Evolutionary conservation across 2,329 filamentous ascomycete genomes (phyloP), one percentile per base, ranked within the genome.

Genomic region (Exophiala viscosa): DNA sequence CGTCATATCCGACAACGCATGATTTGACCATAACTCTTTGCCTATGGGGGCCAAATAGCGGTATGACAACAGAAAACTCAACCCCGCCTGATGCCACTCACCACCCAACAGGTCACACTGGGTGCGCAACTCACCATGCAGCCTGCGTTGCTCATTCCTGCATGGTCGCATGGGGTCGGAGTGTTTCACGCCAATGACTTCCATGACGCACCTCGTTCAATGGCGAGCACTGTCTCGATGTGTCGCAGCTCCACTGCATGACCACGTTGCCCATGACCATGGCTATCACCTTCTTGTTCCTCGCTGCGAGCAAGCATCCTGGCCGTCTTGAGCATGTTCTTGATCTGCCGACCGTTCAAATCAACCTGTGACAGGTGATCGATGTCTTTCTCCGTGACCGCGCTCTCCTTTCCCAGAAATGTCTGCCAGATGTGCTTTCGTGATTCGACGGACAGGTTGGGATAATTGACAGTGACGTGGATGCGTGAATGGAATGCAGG

Each of bases 261-360:
- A 45, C 50, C 43, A 45, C 46, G 35, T 28, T 28, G 23, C 28
- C 49, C 49, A 13, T 45, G 44, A 45, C 50, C 43, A 45, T 50
- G 35, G 35, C 34, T 39, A 49, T 50, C 41, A 18, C 40, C 54
- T 34, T 38, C 36, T 14, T 36, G 48, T 49, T 45, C 55, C 48
- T 58, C 48, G 31, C 55, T 52, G 17, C 50, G 48, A 23, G 72
- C 72, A 34, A 76, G 62, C 20, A 74, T 61, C 48, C 71, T 65
- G 3, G 73, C 68, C 3, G 72, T 71, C 62, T 73, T 72, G 33
- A 75, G 60, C 46, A 70, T 63, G 52, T 76, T 76, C 60, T 75
- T 76, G 57, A 76, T 76, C 61, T 75, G 64, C 39, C 68, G 58
- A 2, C 69, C 69, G 46, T 64, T 64, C 47, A 65, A 47, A 34